phyloP scores from a whole-genome alignment of 2,329 filamentous ascomycete species.

The Talaromyces sp. region DNA sequence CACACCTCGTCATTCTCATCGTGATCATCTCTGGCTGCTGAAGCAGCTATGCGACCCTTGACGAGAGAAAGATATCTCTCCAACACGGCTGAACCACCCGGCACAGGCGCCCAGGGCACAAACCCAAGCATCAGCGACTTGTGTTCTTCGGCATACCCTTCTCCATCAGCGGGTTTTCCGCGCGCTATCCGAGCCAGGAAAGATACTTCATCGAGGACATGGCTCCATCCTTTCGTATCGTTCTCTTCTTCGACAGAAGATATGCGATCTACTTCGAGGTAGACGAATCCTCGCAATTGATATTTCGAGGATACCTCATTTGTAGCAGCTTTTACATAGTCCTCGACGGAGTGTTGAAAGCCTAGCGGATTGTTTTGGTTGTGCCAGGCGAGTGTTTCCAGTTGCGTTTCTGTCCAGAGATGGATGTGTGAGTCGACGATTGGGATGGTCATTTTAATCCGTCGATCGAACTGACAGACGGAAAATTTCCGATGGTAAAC shows the following conservation, averaged over 20 bases:
- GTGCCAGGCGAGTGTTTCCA: conserved; percentile 68
- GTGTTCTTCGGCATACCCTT: conserved; percentile 56
- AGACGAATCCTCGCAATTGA: conserved; percentile 67
- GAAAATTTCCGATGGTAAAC: not conserved
- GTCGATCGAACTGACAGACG: not conserved
- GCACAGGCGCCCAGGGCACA: conserved; percentile 82
- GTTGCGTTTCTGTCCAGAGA: conserved; percentile 70
- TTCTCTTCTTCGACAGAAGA: conserved; percentile 53
- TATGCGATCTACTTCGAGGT: conserved; percentile 77
- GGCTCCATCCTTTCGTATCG: conserved; percentile 55
- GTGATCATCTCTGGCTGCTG: conserved; percentile 39
- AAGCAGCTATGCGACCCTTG: conserved; percentile 38
- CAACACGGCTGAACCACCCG: conserved; percentile 60
- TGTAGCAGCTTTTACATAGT: conserved; percentile 54
- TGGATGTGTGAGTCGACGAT: conserved; percentile 92
- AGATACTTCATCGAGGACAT: conserved; percentile 68
- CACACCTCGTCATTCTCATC: conserved; percentile 62
- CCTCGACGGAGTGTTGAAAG: conserved; percentile 60
- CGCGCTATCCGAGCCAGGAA: conserved; percentile 65
- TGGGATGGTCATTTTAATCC: conserved; percentile 32
- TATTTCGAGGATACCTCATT: conserved; percentile 20
- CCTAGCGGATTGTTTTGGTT: conserved; percentile 57
- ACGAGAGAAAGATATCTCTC: conserved; percentile 63
- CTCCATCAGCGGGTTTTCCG: conserved; percentile 54
- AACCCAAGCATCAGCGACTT: conserved; percentile 62